Percentiles rank a stretch among this genome's conserved stretches.
Evolutionary conservation across 2,329 filamentous ascomycete species (phyloP).

Genomic region (Aspergillus carbonarius): DNA sequence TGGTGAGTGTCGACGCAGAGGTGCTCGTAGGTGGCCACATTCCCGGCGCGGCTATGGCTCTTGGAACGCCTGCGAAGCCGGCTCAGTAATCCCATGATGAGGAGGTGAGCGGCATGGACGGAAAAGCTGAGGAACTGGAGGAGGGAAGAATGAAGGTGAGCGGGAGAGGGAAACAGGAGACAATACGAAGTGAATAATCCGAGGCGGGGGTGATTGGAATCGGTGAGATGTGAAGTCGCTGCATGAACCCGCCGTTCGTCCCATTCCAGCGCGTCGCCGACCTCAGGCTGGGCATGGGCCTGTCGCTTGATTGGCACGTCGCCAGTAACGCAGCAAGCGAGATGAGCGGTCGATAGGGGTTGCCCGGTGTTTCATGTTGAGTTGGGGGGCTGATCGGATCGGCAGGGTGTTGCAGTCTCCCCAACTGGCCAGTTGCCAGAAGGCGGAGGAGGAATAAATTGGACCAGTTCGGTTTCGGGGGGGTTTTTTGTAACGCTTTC

Average conservation of each 20-base stretch:
- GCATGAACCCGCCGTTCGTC: slow-evolving; percentile 4
- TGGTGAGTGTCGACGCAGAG: slow-evolving; percentile 20
- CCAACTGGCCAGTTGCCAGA: too few species aligned
- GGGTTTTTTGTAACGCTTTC: too few species aligned
- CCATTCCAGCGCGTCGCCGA: not conserved
- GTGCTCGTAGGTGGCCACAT: slow-evolving; percentile 22
- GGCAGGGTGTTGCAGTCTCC: not conserved
- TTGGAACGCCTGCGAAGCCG: slow-evolving; percentile 31
- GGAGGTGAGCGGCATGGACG: slow-evolving; percentile 4
- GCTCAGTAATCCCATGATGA: slow-evolving; percentile 34
- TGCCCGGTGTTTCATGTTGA: slow-evolving; percentile 3
- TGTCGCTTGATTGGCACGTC: not conserved
- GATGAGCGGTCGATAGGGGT: not conserved
- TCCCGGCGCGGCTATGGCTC: slow-evolving; percentile 28
- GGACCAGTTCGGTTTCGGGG: too few species aligned
- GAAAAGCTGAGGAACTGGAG: not conserved
- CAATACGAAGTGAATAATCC: not conserved
- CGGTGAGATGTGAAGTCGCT: slow-evolving; percentile 1
- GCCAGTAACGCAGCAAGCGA: not conserved
- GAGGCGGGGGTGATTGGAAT: not conserved
- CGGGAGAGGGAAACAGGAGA: not conserved
- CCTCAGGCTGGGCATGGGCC: not conserved
- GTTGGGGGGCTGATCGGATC: not conserved
- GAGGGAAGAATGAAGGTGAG: not conserved
- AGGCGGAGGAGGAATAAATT: too few species aligned